Evolutionary conservation across 768 basidiomycete genomes (phyloP).

Genomic region (Rhodotorula graminis): DNA sequence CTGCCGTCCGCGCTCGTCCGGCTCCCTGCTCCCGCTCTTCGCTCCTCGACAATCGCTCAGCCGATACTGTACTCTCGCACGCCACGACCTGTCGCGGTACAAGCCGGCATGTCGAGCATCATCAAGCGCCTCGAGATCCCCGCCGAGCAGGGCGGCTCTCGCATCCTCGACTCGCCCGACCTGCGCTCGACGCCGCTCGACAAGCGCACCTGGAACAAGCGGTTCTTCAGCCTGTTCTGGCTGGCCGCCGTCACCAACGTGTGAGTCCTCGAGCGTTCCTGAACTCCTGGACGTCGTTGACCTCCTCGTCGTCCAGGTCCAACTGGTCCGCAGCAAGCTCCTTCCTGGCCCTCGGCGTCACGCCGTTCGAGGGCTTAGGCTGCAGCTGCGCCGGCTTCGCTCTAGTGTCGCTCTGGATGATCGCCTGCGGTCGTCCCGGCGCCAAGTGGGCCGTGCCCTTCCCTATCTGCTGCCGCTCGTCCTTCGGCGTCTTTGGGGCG

Average conservation of each 20-base stretch:
- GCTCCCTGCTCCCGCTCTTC: background rate
- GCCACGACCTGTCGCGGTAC: no score
- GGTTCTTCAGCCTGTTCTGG: slow-evolving; percentile 14
- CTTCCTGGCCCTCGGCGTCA: slow-evolving; percentile 8
- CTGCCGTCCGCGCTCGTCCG: background rate
- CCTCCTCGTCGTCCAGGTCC: background rate
- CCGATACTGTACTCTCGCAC: background rate
- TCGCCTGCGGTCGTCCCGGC: slow-evolving; percentile 69
- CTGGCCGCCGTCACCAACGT: slow-evolving; percentile 10
- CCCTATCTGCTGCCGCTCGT: slow-evolving; percentile 46
- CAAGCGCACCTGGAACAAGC: background rate
- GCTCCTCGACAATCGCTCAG: background rate
- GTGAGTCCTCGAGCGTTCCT: background rate
- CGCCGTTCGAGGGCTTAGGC: slow-evolving; percentile 6
- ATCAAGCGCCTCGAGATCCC: slow-evolving; percentile 12
- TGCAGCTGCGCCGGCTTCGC: slow-evolving; percentile 5
- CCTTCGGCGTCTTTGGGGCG: slow-evolving; percentile 57
- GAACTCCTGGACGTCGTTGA: no score
- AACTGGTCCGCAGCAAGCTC: background rate
- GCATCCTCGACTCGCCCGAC: slow-evolving; percentile 18
- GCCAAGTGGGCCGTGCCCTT: slow-evolving; percentile 47
- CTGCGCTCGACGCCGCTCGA: slow-evolving; percentile 9
- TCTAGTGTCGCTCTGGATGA: slow-evolving; percentile 52
- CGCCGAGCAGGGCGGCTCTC: background rate
- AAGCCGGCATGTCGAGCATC: background rate